phyloP scores from a whole-genome alignment of 2,329 filamentous ascomycete genomes.

The Hypoxylon sp. region DNA sequence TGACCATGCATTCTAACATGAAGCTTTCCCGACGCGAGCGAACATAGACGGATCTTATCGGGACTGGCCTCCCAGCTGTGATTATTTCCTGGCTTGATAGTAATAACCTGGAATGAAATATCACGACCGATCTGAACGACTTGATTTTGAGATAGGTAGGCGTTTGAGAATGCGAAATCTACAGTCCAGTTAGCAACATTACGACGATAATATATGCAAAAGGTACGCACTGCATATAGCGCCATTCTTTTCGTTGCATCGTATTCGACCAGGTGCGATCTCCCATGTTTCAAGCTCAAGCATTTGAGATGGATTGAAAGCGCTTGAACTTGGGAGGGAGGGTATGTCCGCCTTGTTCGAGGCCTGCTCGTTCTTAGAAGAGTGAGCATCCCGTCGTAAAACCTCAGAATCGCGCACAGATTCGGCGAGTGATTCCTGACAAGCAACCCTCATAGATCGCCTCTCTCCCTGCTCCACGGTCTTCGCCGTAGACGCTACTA shows the following conservation, averaged over 20 bases:
- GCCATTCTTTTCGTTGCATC: constrained; percentile 40
- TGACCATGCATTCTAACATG: constrained; percentile 52
- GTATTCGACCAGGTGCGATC: constrained; percentile 57
- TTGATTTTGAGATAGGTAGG: constrained; percentile 55
- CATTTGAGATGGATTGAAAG: constrained; percentile 24
- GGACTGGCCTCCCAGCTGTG: constrained; percentile 49
- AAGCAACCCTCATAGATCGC: constrained; percentile 17
- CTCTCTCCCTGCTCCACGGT: constrained; percentile 18
- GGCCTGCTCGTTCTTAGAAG: neutral
- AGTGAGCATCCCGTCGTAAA: neutral
- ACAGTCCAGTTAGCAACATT: constrained; percentile 5
- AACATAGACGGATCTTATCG: constrained; percentile 54
- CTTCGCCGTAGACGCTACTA: neutral
- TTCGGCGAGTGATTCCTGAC: constrained; percentile 10
- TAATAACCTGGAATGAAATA: constrained; percentile 56
- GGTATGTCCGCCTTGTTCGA: neutral
- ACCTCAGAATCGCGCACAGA: neutral
- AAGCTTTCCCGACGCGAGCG: constrained; percentile 57
- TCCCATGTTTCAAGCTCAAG: constrained; percentile 59
- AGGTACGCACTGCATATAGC: constrained; percentile 54
- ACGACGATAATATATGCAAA: neutral
- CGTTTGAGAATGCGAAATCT: constrained; percentile 60
- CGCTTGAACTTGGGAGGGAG: neutral
- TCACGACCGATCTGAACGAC: constrained; percentile 54
- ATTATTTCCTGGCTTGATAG: constrained; percentile 55